phyloP scores from a whole-genome alignment of 2,329 filamentous ascomycete species.

The Fragosphaeria purpurea region DNA sequence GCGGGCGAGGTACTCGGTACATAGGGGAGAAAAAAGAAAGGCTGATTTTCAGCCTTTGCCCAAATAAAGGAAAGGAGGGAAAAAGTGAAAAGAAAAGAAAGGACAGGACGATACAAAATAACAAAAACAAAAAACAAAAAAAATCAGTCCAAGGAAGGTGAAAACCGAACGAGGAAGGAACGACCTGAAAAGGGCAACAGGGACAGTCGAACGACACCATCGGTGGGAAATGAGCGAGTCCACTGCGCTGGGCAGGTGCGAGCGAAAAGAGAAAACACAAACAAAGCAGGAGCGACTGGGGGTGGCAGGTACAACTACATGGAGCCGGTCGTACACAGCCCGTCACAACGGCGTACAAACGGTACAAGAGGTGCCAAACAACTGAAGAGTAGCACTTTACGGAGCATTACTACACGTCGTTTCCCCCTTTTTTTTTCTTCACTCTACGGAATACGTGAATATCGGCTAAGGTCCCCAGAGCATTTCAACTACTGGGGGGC shows the following conservation, averaged over 20 bases:
- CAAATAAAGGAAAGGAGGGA: background rate
- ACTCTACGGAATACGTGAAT: no score
- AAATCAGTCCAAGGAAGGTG: background rate
- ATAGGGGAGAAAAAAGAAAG: background rate
- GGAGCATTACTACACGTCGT: no score
- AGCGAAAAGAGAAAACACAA: background rate
- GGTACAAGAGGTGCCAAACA: no score
- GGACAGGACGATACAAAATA: background rate
- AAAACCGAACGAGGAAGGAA: no score
- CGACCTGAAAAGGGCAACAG: background rate
- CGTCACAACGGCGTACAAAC: background rate
- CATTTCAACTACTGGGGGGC: no score
- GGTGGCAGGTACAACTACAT: no score
- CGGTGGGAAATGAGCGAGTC: background rate
- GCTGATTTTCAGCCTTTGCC: background rate
- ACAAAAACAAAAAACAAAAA: background rate
- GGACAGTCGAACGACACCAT: background rate
- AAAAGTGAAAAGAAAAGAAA: background rate
- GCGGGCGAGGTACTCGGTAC: no score
- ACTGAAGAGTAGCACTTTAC: no score
- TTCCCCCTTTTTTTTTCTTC: no score
- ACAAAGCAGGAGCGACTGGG: background rate
- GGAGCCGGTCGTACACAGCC: background rate
- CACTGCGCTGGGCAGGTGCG: background rate
- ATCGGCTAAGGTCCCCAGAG: no score